Conservation (phyloP, 1,139 yeast species). For the Hemisphaericaspora subhashii region DNA sequence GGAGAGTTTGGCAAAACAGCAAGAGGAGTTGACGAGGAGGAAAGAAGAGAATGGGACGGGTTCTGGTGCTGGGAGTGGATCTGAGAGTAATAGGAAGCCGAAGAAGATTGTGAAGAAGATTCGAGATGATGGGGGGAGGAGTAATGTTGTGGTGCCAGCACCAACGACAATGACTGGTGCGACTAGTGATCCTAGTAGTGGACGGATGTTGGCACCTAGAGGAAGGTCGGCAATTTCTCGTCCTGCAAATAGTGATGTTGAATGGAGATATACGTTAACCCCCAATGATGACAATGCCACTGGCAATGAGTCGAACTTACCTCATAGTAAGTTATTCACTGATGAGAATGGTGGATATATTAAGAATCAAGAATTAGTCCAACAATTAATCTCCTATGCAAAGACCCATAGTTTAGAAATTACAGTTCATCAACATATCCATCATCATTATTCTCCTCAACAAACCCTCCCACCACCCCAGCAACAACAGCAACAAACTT, state of each 20-base stretch:
- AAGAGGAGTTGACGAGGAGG: conserved; percentile 12
- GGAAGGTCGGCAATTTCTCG: conserved; percentile 9
- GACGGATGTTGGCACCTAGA: neutral
- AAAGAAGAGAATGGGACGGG: conserved; percentile 5
- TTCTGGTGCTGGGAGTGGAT: too few species aligned
- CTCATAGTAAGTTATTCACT: conserved; percentile 31
- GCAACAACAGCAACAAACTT: conserved; percentile 18
- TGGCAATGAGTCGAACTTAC: conserved; percentile 6
- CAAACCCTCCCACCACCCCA: conserved; percentile 51
- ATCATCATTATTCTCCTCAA: conserved; percentile 59
- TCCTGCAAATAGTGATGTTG: conserved; percentile 20
- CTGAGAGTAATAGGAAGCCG: conserved; percentile 1
- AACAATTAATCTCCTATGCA: conserved; percentile 61
- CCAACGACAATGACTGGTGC: neutral
- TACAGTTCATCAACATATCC: conserved; percentile 83
- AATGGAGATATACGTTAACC: conserved; percentile 36
- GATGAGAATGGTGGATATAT: conserved; percentile 47
- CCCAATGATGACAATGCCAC: conserved; percentile 15
- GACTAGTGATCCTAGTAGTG: neutral
- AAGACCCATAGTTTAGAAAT: conserved; percentile 58
- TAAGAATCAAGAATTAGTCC: conserved; percentile 51
- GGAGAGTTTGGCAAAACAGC: conserved; percentile 15
- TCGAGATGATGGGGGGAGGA: neutral
- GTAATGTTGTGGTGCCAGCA: neutral
- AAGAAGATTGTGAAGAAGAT: conserved; percentile 3